These are phyloP conservation scores for Babesia divergens DNA, from an alignment of 169 alveolate genomes.

Conservation along the genomic window DNA sequence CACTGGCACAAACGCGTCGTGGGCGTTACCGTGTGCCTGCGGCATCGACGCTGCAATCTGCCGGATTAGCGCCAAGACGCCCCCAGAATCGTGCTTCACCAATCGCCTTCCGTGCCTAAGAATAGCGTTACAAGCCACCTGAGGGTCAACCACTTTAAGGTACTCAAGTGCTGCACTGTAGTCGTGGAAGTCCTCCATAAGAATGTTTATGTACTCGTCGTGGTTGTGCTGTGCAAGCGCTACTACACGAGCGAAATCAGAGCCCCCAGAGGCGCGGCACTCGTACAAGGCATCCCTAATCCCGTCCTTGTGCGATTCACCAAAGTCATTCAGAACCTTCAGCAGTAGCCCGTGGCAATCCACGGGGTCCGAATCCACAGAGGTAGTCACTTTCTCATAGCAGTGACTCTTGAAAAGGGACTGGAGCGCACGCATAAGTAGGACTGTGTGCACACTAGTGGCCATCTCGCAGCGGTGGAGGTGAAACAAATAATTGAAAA, in stretches of 20 bases:
- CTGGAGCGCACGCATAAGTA: slow-evolving; percentile 48
- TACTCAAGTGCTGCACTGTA: slow-evolving; percentile 32
- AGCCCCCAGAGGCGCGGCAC: slow-evolving; percentile 48
- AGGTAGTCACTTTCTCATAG: background rate
- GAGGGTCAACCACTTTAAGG: slow-evolving; percentile 1
- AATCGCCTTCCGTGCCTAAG: slow-evolving; percentile 36
- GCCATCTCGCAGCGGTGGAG: slow-evolving; percentile 35
- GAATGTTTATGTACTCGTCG: slow-evolving; percentile 48
- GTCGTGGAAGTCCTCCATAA: slow-evolving; percentile 58
- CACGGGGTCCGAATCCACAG: background rate
- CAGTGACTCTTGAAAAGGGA: slow-evolving; percentile 14
- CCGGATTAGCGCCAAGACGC: slow-evolving; percentile 15
- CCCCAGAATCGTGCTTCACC: slow-evolving; percentile 20
- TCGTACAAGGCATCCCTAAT: slow-evolving; percentile 43
- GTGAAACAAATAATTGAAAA: slow-evolving; percentile 44
- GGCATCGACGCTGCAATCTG: slow-evolving; percentile 16
- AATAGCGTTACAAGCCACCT: slow-evolving; percentile 40
- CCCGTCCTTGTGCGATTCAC: slow-evolving; percentile 47
- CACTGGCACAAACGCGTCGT: slow-evolving; percentile 34
- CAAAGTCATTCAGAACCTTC: slow-evolving; percentile 33
- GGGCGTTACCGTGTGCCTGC: background rate
- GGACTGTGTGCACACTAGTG: slow-evolving; percentile 30
- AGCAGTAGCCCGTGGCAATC: slow-evolving; percentile 12
- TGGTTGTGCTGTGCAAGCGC: slow-evolving; percentile 50
- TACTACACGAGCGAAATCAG: slow-evolving; percentile 45